These are phyloP conservation scores for Lumnitzera littorea DNA, from an alignment of 345 rosid species.

Conservation along the genomic window DNA sequence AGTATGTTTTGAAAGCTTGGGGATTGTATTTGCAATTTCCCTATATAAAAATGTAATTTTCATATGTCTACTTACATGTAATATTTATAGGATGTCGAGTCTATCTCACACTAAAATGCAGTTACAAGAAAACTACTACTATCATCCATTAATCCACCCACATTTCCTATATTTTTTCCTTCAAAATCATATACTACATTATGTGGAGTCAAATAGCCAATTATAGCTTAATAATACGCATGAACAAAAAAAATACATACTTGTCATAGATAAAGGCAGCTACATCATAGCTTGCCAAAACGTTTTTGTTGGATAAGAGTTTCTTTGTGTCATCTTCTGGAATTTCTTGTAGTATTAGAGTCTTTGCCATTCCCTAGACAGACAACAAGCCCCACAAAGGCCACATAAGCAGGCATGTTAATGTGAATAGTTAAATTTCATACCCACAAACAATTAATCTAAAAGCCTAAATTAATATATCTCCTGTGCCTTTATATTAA, in stretches of 20 bases:
- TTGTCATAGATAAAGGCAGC: constrained; percentile 68
- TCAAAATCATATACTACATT: not conserved
- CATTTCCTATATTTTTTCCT: not conserved
- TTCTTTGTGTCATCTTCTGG: constrained; percentile 58
- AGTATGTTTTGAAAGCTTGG: too few relatives aligned
- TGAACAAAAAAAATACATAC: constrained; percentile 26
- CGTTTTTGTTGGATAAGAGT: constrained; percentile 37
- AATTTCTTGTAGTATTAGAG: constrained; percentile 63
- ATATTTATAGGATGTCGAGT: too few relatives aligned
- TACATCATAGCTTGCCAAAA: constrained; percentile 62
- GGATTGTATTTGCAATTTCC: too few relatives aligned
- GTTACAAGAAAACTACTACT: too few relatives aligned
- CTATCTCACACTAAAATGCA: too few relatives aligned
- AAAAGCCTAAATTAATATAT: too few relatives aligned
- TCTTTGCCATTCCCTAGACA: constrained; percentile 54
- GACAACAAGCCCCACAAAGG: constrained; percentile 6
- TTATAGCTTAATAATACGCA: not conserved
- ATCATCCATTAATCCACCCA: not conserved
- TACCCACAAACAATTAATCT: too few relatives aligned
- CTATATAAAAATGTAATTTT: too few relatives aligned
- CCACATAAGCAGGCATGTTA: constrained; percentile 2
- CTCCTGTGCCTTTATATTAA: too few relatives aligned
- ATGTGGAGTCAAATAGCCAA: not conserved
- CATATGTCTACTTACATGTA: too few relatives aligned
- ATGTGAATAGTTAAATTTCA: not conserved